Conservation (phyloP, 2,329 filamentous ascomycete species). For the Aspergillus nomiae region DNA sequence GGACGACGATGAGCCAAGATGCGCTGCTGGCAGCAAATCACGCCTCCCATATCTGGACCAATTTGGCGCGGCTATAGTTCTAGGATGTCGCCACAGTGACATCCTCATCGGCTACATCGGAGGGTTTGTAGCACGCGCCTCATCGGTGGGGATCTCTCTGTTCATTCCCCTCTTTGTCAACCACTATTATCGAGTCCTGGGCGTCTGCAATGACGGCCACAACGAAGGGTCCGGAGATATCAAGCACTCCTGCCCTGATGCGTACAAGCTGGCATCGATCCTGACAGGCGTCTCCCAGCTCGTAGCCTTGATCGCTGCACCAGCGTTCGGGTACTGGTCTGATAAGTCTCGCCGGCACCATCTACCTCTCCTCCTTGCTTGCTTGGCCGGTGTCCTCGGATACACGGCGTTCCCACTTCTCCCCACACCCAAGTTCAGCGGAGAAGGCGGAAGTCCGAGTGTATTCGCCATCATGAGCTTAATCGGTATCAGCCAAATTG, state of each 20-base stretch:
- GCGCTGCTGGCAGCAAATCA: constrained; percentile 5
- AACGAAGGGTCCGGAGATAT: constrained; percentile 58
- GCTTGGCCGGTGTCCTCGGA: constrained; percentile 73
- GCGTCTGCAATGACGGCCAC: constrained; percentile 65
- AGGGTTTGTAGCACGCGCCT: constrained; percentile 91
- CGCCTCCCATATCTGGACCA: constrained; percentile 51
- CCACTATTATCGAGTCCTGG: constrained; percentile 79
- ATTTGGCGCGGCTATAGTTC: constrained; percentile 63
- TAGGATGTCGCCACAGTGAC: constrained; percentile 73
- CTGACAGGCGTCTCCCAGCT: constrained; percentile 88
- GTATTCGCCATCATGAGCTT: constrained; percentile 78
- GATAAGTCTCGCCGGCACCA: constrained; percentile 68
- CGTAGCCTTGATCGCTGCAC: constrained; percentile 79
- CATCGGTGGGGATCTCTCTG: constrained; percentile 89
- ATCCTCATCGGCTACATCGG: constrained; percentile 89
- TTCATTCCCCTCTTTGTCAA: constrained; percentile 95
- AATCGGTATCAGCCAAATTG: constrained; percentile 91
- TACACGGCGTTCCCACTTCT: constrained; percentile 78
- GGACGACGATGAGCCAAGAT: constrained; percentile 1
- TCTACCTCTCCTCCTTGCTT: constrained; percentile 71
- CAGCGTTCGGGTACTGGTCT: constrained; percentile 83
- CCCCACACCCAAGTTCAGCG: constrained; percentile 72
- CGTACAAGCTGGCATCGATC: constrained; percentile 85
- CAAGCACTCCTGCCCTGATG: constrained; percentile 79
- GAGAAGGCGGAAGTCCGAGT: constrained; percentile 65